These are phyloP conservation scores for Skeletonema costatum DNA, from an alignment of 108 stramenopile species.

Conservation along the genomic window DNA sequence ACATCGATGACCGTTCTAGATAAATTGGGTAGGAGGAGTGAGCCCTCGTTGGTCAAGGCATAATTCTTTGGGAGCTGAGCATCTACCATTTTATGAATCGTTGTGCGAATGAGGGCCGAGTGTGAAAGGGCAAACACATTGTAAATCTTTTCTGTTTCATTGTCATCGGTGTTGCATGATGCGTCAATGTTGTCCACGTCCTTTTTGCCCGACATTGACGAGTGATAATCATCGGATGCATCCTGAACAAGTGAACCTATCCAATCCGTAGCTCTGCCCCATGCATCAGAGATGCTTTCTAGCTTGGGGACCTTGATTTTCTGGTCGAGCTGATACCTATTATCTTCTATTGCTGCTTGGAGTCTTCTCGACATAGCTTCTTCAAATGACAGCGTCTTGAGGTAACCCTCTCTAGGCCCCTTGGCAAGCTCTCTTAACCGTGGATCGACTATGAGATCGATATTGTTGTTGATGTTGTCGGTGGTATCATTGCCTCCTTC, in stretches of 20 bases:
- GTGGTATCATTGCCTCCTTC: background rate
- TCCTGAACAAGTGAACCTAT: conserved; percentile 41
- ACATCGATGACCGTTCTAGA: conserved; percentile 46
- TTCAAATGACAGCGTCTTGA: conserved; percentile 40
- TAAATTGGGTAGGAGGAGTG: conserved; percentile 41
- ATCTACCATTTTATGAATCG: conserved; percentile 48
- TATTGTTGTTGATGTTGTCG: background rate
- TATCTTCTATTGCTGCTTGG: conserved; percentile 5
- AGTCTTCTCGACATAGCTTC: conserved; percentile 34
- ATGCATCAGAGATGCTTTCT: conserved; percentile 57
- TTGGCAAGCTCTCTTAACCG: conserved; percentile 62
- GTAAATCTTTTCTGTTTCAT: conserved; percentile 16
- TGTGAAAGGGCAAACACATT: conserved; percentile 62
- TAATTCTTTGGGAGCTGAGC: conserved; percentile 28
- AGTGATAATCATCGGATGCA: conserved; percentile 33
- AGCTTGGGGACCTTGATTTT: conserved; percentile 37
- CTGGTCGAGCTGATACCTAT: background rate
- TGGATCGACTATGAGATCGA: conserved; percentile 37
- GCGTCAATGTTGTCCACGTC: background rate
- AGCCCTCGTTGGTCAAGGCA: conserved; percentile 34
- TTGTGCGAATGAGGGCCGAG: conserved; percentile 53
- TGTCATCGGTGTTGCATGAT: background rate
- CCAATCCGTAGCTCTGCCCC: conserved; percentile 50
- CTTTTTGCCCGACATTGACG: background rate
- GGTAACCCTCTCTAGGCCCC: conserved; percentile 59